Evolutionary conservation across 176 grass and related monocot species (phyloP), one percentile per base, ranked within the genome.

Genomic region (Alloteropsis semialata): DNA sequence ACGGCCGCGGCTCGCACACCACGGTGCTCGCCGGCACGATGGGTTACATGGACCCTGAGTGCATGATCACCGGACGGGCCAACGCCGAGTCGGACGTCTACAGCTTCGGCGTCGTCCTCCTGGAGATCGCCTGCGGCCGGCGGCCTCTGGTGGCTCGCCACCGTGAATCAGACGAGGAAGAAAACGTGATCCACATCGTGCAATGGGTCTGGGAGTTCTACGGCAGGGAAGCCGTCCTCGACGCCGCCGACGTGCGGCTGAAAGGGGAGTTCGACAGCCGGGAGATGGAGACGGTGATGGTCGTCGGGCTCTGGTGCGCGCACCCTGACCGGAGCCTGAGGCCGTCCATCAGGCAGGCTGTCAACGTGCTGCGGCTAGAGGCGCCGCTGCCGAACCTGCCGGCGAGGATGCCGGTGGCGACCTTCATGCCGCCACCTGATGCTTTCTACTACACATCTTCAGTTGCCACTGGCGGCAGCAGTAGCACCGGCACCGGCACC

Each of bases 101-200:
- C 73, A 79, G 83, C 39, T 86, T 92, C 22, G 90, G 90, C 15
- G 51, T 92, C 58, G 74, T 89, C 1, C 74, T 92, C 0, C 57
- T 89, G 0, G 87, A 92, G 62, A 76, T 92, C 53, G 78, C 83
- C 41, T 80, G 90, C 3, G 73, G 90, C 7, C 10, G 66, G 51
- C 1, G 51, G 1, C 82, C 90, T 0, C 5, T 78, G 1, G 65
- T 83, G 34, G 5, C 2, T 57, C 54, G 22, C n/a, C 54, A 2
- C 22, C 0, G 51, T 51, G 5, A 18, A 53, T n/a, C n/a, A 19
- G 1, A 70, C 15, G 6, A 21, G n/a, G 21, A 55, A 9, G 54
- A 25, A 2, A 10, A 4, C 2, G 22, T 4, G 9, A 19, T 66
- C 8, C 84, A 59, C 57, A 51, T 87, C 0, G 37, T 54, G 24